phyloP scores from a whole-genome alignment of 176 grass and related monocot species.

The Hyparrhenia diplandra region DNA sequence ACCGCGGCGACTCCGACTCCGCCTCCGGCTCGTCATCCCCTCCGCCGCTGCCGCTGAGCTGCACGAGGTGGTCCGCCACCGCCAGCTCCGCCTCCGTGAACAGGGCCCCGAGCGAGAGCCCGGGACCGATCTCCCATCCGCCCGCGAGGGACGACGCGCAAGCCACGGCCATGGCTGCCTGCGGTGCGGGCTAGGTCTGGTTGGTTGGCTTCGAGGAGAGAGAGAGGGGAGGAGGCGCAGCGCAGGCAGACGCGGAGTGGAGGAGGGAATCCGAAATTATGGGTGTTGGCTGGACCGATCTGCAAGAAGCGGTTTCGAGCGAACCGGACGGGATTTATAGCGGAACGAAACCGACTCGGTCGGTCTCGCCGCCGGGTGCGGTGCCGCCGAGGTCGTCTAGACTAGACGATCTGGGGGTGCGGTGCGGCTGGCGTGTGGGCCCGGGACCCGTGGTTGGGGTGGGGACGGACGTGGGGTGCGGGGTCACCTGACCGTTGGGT shows the following conservation, averaged over 20 bases:
- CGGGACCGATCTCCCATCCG: neutral
- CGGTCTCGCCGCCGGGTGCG: neutral
- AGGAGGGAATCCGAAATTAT: neutral
- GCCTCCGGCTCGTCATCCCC: neutral
- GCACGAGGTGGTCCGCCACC: constrained; percentile 58
- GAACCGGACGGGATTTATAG: constrained; percentile 6
- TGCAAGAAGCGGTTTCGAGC: neutral
- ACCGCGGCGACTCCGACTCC: constrained; percentile 30
- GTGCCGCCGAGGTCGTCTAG: too few relatives aligned
- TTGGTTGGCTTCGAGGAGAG: neutral
- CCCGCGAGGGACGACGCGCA: neutral
- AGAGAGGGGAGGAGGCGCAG: neutral
- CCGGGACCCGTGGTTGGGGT: neutral
- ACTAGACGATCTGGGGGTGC: too few relatives aligned
- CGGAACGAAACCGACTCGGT: neutral
- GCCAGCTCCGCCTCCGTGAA: constrained; percentile 64
- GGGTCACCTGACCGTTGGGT: constrained; percentile 20
- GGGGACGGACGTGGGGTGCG: neutral
- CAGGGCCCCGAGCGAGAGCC: neutral
- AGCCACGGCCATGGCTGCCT: neutral
- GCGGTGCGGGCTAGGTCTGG: too few relatives aligned
- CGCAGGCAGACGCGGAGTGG: too few relatives aligned
- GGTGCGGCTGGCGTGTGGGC: neutral
- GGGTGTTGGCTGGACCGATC: neutral
- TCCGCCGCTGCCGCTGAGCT: constrained; percentile 43